phyloP scores from a whole-genome alignment of 306 rosid species.

The Prosopis cineraria region DNA sequence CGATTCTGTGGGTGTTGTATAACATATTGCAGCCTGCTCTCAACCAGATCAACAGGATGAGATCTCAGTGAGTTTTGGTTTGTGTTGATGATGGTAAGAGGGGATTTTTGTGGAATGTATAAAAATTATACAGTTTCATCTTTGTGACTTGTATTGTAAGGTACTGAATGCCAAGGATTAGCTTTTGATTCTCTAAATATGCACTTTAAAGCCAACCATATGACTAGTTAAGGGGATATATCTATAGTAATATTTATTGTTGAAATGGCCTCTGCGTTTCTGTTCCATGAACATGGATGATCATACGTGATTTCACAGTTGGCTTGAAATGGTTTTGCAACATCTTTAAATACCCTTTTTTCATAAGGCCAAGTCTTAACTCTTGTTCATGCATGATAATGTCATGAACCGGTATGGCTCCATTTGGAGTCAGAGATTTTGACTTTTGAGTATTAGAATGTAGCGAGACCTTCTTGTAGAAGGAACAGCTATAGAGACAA shows the following conservation, averaged over 20 bases:
- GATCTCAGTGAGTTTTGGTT: constrained; percentile 49
- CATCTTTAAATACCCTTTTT: too few relatives aligned
- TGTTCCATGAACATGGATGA: neutral
- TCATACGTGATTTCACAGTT: neutral
- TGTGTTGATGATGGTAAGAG: neutral
- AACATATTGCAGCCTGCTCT: constrained; percentile 92
- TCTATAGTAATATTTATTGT: neutral
- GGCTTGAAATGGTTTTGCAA: too few relatives aligned
- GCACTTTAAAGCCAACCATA: neutral
- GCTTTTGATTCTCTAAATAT: neutral
- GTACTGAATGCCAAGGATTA: neutral
- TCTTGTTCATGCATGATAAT: too few relatives aligned
- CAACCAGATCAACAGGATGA: constrained; percentile 89
- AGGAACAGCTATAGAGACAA: neutral
- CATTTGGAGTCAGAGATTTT: neutral
- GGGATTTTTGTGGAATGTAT: constrained; percentile 35
- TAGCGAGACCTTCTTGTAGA: neutral
- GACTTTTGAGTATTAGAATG: neutral
- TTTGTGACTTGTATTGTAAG: constrained; percentile 35
- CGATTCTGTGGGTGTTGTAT: constrained; percentile 79
- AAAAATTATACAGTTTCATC: constrained; percentile 29
- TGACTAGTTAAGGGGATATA: neutral
- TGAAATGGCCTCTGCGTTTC: neutral
- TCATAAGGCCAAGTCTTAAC: too few relatives aligned
- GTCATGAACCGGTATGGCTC: too few relatives aligned